phyloP scores from a whole-genome alignment of 179 eudicot species.

The Carnegiea gigantea region DNA sequence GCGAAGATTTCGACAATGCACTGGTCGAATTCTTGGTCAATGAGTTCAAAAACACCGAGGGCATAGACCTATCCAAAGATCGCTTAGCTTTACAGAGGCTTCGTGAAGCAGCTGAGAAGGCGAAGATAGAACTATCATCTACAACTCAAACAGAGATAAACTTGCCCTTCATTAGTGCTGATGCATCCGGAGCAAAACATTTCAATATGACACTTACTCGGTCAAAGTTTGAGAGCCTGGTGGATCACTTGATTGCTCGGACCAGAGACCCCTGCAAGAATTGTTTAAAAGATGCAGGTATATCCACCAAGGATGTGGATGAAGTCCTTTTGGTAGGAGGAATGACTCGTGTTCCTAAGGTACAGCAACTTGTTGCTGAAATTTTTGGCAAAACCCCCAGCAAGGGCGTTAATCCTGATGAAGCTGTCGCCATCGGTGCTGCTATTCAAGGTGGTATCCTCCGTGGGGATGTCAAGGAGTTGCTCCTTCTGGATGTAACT shows the following conservation, averaged over 20 bases:
- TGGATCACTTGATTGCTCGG: slow-evolving; percentile 36
- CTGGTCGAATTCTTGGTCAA: slow-evolving; percentile 32
- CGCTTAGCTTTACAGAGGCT: slow-evolving; percentile 42
- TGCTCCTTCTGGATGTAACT: slow-evolving; percentile 39
- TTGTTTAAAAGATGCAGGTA: slow-evolving; percentile 43
- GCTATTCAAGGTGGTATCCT: slow-evolving; percentile 42
- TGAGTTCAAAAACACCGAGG: slow-evolving; percentile 35
- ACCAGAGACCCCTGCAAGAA: slow-evolving; percentile 35
- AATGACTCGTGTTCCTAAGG: slow-evolving; percentile 44
- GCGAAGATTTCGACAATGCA: slow-evolving; percentile 41
- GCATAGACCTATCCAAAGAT: slow-evolving; percentile 42
- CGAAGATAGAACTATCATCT: slow-evolving; percentile 41
- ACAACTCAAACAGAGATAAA: slow-evolving; percentile 40
- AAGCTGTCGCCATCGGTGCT: slow-evolving; percentile 45
- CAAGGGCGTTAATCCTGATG: slow-evolving; percentile 44
- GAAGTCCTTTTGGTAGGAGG: slow-evolving; percentile 47
- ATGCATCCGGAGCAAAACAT: slow-evolving; percentile 41
- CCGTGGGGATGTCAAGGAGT: slow-evolving; percentile 45
- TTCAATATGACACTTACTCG: slow-evolving; percentile 37
- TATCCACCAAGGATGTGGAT: slow-evolving; percentile 34
- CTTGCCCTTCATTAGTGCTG: slow-evolving; percentile 41
- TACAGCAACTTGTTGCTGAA: slow-evolving; percentile 35
- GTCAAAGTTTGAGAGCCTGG: slow-evolving; percentile 39
- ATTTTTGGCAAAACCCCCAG: slow-evolving; percentile 38
- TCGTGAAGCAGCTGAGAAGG: slow-evolving; percentile 47